phyloP scores from a whole-genome alignment of 345 rosid genomes.

The Moricandia moricandioides region DNA sequence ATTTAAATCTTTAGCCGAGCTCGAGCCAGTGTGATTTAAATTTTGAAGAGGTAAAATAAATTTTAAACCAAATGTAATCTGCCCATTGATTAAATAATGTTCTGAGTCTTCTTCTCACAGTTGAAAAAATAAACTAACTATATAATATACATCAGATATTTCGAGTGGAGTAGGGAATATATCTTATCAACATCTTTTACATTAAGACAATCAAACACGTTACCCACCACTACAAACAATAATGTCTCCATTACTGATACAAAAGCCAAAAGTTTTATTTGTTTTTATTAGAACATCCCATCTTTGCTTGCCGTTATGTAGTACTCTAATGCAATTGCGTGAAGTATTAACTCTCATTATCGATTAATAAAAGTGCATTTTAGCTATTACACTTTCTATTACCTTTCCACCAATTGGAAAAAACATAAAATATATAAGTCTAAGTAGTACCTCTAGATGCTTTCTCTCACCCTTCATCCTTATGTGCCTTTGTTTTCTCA shows the following conservation, averaged over 20 bases:
- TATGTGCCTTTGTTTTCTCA: conserved; percentile 45
- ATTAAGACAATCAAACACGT: conserved; percentile 19
- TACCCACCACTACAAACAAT: conserved; percentile 18
- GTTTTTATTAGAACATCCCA: conserved; percentile 1
- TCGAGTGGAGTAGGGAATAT: conserved; percentile 7
- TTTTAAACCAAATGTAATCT: background rate
- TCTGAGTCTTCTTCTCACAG: background rate
- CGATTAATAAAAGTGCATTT: background rate
- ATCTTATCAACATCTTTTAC: conserved; percentile 19
- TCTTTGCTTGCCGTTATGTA: conserved; percentile 1
- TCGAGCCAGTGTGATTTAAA: background rate
- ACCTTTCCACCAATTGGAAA: background rate
- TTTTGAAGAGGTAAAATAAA: background rate
- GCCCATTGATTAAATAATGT: background rate
- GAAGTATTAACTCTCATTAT: conserved; percentile 3
- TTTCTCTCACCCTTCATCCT: conserved; percentile 37
- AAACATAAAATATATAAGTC: background rate
- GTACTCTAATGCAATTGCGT: conserved; percentile 1
- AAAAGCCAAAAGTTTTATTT: background rate
- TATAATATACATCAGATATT: background rate
- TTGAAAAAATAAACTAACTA: background rate
- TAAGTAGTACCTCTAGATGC: conserved; percentile 21
- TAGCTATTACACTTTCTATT: background rate
- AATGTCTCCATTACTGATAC: conserved; percentile 19
- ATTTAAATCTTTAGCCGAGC: background rate